Base-by-base conservation (phyloP, 1,284 basidiomycete genomes). In the Trichosporon coremiiforme region DNA sequence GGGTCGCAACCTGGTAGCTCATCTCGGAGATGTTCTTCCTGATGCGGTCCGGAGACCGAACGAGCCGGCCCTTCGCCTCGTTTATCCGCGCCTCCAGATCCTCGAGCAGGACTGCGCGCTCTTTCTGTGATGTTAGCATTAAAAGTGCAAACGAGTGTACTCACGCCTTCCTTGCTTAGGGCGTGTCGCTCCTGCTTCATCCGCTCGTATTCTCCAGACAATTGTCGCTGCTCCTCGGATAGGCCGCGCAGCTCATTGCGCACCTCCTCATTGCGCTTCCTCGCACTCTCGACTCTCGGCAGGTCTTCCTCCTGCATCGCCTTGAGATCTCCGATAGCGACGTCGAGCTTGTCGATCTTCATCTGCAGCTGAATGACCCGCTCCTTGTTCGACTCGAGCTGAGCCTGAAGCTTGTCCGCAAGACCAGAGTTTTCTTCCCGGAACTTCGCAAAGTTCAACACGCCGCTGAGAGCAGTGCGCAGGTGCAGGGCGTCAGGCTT, bases 371-470 rank as follows among this genome's bases (percentile, higher is more conserved):
- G 88, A 8, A 67, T 55, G 0, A 73, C 70, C 17, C 80, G 70
- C 25, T 78, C 35, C 1, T 45, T 9, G 29, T 35, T 35, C 5
- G 31, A 35, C 7, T 60, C 57, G 15, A 60, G 31, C 31, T 60
- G 31, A 1, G 57, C 25, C 38, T 25, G 25, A 63, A 17, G 36
- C 78, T 75, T 75, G 25, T 78, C 77, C 15, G 71, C 71, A 66
- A 80, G 77, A 29, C 65, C 72, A 10, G 66, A 64, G 63, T 75
- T 67, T 53, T 79, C 77, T 15, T 82, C 80, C 35, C 81, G 75
- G 62, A 95, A 96, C 82, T 93, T 93, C 79, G 93, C 88, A 81
- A 95, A 94, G 83, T 97, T 97, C 85, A 95, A 90, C 73, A 97
- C 90, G 0, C 91, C 94, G 50, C 92, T 93, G 70, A 97, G 86